These are phyloP conservation scores for Volvox reticuliferus DNA, from an alignment of 139 green algal species.

Conservation along the genomic window DNA sequence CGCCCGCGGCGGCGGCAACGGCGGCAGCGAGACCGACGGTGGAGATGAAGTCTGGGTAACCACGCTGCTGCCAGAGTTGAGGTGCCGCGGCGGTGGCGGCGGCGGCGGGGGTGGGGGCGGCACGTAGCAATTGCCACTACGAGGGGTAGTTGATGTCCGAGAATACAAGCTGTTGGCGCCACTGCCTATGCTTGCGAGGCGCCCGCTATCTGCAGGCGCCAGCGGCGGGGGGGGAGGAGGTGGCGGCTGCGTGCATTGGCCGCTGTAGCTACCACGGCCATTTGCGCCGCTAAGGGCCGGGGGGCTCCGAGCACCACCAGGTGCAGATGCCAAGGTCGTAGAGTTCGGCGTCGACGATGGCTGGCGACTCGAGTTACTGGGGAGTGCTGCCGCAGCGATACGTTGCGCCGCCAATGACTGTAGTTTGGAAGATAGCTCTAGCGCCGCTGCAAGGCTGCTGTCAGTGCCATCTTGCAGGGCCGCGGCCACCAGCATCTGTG, in stretches of 20 bases:
- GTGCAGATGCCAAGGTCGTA: not conserved
- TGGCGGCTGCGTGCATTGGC: not conserved
- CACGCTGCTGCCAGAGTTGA: conserved; percentile 8
- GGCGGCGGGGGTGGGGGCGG: conserved; percentile 1
- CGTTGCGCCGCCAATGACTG: conserved; percentile 34
- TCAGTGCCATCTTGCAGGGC: conserved; percentile 20
- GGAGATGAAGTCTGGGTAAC: not conserved
- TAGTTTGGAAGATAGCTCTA: conserved; percentile 34
- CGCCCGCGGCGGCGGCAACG: conserved; percentile 1
- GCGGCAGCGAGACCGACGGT: conserved; percentile 9
- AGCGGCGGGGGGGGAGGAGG: not conserved
- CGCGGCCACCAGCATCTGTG: conserved; percentile 23
- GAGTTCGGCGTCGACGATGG: not conserved
- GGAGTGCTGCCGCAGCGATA: not conserved
- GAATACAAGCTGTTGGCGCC: not conserved
- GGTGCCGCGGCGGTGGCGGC: conserved; percentile 13
- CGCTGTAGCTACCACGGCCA: not conserved
- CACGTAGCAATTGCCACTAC: not conserved
- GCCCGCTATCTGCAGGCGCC: not conserved
- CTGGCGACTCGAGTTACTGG: not conserved
- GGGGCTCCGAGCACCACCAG: not conserved
- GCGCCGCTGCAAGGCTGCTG: conserved; percentile 10
- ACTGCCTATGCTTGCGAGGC: conserved; percentile 18
- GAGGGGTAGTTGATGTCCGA: not conserved
- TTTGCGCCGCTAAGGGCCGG: not conserved